Evolutionary conservation across 2,329 filamentous ascomycete species (phyloP).

Genomic region (Orbilia javanica): DNA sequence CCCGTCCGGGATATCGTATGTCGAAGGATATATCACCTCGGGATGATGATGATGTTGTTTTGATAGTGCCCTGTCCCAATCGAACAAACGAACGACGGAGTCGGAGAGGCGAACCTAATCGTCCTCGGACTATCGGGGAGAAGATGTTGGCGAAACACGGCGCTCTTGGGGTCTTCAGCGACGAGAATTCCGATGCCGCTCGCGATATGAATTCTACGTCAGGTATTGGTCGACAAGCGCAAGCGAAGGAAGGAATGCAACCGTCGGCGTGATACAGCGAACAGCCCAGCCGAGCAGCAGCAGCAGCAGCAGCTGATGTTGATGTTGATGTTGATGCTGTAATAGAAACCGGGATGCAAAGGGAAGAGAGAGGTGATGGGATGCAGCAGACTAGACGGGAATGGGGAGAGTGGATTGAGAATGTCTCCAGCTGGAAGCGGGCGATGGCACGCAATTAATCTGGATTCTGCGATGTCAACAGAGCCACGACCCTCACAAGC

Average conservation of each 20-base stretch:
- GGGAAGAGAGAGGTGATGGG: conserved; percentile 35
- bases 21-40: conserved; percentile 4
- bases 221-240: conserved; percentile 19
- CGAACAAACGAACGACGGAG: conserved; percentile 29
- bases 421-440: conserved; percentile 34
- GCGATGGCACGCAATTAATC: conserved; percentile 57
- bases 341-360: conserved; percentile 14
- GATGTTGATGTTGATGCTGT: conserved; percentile 7
- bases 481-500: conserved; percentile 14
- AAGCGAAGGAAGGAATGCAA: conserved; percentile 22
- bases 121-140: conserved; percentile 19
- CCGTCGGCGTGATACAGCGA: conserved; percentile 33
- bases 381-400: conserved; percentile 40
- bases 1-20: conserved; percentile 9
- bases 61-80: conserved; percentile 21
- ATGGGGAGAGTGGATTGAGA: conserved; percentile 27
- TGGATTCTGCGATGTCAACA: conserved; percentile 49
- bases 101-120: conserved; percentile 49
- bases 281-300: neutral
- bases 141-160: neutral
- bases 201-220: conserved; percentile 7
- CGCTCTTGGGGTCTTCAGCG: neutral
- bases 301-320: neutral
- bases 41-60: neutral
- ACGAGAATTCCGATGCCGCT: conserved; percentile 21